Conservation (phyloP, 495 filamentous ascomycete species). For the Penicilliopsis zonata region DNA sequence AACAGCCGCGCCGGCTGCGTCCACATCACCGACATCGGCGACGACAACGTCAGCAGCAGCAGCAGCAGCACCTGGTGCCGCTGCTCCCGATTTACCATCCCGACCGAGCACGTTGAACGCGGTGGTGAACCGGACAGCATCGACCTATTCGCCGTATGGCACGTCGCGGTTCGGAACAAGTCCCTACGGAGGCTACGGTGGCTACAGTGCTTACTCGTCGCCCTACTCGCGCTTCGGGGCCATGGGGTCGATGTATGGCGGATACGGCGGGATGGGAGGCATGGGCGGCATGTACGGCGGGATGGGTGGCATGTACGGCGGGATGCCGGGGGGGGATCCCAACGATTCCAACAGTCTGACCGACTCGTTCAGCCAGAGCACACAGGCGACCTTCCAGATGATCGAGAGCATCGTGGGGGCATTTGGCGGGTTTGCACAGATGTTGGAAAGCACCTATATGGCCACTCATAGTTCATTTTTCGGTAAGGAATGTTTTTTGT, state of each 20-base stretch:
- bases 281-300: slow-evolving; percentile 40
- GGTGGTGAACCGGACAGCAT: slow-evolving; percentile 71
- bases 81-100: slow-evolving; percentile 64
- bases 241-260: slow-evolving; percentile 47
- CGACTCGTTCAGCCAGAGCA: slow-evolving; percentile 80
- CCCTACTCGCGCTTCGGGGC: slow-evolving; percentile 14
- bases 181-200: slow-evolving; percentile 37
- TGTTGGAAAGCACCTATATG: slow-evolving; percentile 99
- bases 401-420: slow-evolving; percentile 98
- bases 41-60: no score
- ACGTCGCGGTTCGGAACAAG: slow-evolving; percentile 44
- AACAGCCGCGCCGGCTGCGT: slow-evolving; percentile 25
- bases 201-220: slow-evolving; percentile 13
- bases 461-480: slow-evolving; percentile 99
- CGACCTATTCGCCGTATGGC: slow-evolving; percentile 69
- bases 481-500: slow-evolving; percentile 53
- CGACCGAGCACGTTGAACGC: slow-evolving; percentile 65
- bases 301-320: slow-evolving; percentile 19
- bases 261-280: slow-evolving; percentile 24
- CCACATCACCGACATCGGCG: slow-evolving; percentile 30
- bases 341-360: slow-evolving; percentile 92
- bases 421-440: slow-evolving; percentile 92
- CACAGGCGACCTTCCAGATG: slow-evolving; percentile 96
- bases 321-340: slow-evolving; percentile 44
- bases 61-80: slow-evolving; percentile 12